A percentile compares a stretch with the other conserved stretches of the same genome.
phyloP scores from a whole-genome alignment of 2,329 filamentous ascomycete genomes.

The Talaromyces piceae region DNA sequence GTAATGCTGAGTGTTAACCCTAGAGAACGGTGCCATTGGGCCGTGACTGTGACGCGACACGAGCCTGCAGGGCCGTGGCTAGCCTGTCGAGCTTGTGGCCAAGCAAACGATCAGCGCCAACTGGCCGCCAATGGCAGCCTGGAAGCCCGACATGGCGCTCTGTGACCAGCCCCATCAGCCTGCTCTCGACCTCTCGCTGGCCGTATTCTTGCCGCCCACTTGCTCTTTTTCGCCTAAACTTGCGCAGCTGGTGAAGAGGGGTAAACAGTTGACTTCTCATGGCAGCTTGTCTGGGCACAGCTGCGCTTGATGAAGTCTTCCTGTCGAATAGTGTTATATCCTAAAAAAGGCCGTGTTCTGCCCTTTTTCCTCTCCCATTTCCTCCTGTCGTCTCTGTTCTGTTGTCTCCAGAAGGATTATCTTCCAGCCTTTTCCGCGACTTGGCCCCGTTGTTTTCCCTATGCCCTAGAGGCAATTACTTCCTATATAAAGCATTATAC shows the following conservation, averaged over 20 bases:
- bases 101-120: not conserved
- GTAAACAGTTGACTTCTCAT: not conserved
- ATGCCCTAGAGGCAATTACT: not conserved
- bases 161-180: not conserved
- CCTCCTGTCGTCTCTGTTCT: not conserved
- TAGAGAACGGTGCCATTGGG: not conserved
- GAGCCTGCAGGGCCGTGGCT: not conserved
- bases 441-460: not conserved
- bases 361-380: not conserved
- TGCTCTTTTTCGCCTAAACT: not conserved
- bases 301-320: not conserved
- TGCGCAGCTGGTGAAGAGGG: not conserved
- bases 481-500: not conserved
- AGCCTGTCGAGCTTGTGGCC: no score
- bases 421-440: not conserved
- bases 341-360: not conserved
- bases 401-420: not conserved
- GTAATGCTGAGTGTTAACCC: not conserved
- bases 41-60: not conserved
- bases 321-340: no score
- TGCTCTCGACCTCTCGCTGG: conserved; percentile 8
- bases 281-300: not conserved
- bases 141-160: not conserved
- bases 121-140: not conserved
- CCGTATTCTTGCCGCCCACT: conserved; percentile 9